These are phyloP conservation scores for Nicotiana otophora DNA, from an alignment of 257 asterid species.

Conservation along the genomic window DNA sequence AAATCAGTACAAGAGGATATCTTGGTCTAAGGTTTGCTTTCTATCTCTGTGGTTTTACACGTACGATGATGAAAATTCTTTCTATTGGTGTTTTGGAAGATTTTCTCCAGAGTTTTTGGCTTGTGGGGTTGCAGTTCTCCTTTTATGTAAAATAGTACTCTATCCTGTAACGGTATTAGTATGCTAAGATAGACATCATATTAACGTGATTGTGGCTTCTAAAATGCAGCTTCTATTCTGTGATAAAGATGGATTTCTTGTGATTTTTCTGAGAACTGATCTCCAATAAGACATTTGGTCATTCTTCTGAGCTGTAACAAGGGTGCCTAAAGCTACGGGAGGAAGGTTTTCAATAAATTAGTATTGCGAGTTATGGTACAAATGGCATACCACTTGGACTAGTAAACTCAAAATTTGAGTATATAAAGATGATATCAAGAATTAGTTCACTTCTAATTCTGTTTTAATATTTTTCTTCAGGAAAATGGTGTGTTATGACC, in stretches of 20 bases:
- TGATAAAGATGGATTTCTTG: not conserved
- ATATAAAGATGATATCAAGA: no score
- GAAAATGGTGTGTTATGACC: not conserved
- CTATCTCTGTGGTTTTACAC: not conserved
- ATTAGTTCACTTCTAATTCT: not conserved
- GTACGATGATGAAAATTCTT: not conserved
- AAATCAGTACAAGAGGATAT: slow-evolving; percentile 88
- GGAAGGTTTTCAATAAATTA: not conserved
- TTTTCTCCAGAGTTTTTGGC: not conserved
- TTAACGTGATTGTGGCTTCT: not conserved
- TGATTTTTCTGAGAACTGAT: not conserved
- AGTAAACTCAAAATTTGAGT: no score
- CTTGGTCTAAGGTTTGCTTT: slow-evolving; percentile 83
- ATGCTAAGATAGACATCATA: not conserved
- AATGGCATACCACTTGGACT: no score
- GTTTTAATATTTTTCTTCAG: not conserved
- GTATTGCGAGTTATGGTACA: not conserved
- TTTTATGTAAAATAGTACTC: not conserved
- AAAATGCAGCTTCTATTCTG: not conserved
- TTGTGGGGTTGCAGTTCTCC: not conserved
- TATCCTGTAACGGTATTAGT: not conserved
- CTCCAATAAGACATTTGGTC: not conserved
- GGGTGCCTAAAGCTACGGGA: not conserved
- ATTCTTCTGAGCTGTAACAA: not conserved
- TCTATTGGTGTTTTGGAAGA: not conserved